These are phyloP conservation scores for Cubamyces lactineus DNA, from an alignment of 768 basidiomycete species.

Conservation along the genomic window DNA sequence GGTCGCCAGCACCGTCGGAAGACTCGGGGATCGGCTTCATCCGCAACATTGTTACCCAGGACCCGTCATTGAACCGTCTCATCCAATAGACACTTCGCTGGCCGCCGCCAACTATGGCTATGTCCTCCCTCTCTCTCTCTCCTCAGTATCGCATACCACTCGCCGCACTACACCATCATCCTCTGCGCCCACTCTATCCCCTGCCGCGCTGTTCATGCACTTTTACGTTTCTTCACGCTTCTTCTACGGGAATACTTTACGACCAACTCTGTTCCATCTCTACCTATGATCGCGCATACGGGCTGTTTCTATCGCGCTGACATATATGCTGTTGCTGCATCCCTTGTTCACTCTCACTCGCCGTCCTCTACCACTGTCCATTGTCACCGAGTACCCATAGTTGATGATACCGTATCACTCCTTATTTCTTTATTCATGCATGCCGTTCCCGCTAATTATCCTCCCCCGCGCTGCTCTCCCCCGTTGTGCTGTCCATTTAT, in stretches of 20 bases:
- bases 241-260: slow-evolving; percentile 31
- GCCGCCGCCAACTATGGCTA: neutral
- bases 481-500: slow-evolving; percentile 33
- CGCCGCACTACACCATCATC: neutral
- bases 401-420: slow-evolving; percentile 38
- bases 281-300: slow-evolving; percentile 25
- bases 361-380: slow-evolving; percentile 22
- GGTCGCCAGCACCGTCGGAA: slow-evolving; percentile 76
- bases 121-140: slow-evolving; percentile 12
- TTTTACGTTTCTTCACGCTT: slow-evolving; percentile 28
- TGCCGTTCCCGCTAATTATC: slow-evolving; percentile 28
- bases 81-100: slow-evolving; percentile 29
- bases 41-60: slow-evolving; percentile 78
- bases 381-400: slow-evolving; percentile 35
- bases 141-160: neutral
- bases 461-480: slow-evolving; percentile 19
- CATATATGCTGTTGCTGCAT: slow-evolving; percentile 34
- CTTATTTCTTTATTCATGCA: slow-evolving; percentile 32
- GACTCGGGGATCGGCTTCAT: slow-evolving; percentile 87
- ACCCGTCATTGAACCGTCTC: slow-evolving; percentile 60
- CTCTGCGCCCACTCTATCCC: slow-evolving; percentile 2
- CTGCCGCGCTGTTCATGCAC: slow-evolving; percentile 16
- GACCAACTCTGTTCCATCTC: slow-evolving; percentile 33
- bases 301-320: slow-evolving; percentile 29
- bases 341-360: slow-evolving; percentile 4